Conservation (phyloP, 805 yeast genomes). For the Komagataella kurtzmanii region DNA sequence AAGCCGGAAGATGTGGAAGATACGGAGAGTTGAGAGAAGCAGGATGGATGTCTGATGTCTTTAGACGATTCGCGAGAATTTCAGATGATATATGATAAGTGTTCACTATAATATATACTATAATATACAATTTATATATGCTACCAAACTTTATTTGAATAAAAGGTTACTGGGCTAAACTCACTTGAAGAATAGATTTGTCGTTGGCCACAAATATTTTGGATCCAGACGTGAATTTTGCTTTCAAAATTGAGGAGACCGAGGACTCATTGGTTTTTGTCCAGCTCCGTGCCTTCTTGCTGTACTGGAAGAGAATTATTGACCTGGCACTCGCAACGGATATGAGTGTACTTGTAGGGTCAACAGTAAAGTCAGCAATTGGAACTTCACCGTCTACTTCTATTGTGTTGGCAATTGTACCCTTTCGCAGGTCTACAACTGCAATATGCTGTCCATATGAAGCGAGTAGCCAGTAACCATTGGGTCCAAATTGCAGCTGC, state of each 20-base stretch:
- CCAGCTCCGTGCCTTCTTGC: slow-evolving; percentile 12
- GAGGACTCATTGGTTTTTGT: background rate
- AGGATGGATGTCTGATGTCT: background rate
- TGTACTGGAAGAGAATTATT: slow-evolving; percentile 6
- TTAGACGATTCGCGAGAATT: background rate
- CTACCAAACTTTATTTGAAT: background rate
- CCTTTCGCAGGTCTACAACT: slow-evolving; percentile 13
- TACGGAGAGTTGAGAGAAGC: background rate
- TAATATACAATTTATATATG: background rate
- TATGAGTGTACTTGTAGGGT: slow-evolving; percentile 1
- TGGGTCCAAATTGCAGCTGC: slow-evolving; percentile 37
- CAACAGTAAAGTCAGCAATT: background rate
- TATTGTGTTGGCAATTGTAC: background rate
- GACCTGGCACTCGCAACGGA: slow-evolving; percentile 5
- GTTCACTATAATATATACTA: no score
- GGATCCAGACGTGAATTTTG: background rate
- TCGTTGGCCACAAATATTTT: background rate
- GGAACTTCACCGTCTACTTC: background rate
- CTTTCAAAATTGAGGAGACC: background rate
- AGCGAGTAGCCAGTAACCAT: slow-evolving; percentile 49
- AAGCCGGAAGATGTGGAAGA: background rate
- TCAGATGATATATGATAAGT: background rate
- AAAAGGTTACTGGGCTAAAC: background rate
- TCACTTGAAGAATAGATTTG: background rate
- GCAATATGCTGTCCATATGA: slow-evolving; percentile 4